phyloP scores from a whole-genome alignment of 2,329 filamentous ascomycete genomes.

The Aspergillus cejpii region DNA sequence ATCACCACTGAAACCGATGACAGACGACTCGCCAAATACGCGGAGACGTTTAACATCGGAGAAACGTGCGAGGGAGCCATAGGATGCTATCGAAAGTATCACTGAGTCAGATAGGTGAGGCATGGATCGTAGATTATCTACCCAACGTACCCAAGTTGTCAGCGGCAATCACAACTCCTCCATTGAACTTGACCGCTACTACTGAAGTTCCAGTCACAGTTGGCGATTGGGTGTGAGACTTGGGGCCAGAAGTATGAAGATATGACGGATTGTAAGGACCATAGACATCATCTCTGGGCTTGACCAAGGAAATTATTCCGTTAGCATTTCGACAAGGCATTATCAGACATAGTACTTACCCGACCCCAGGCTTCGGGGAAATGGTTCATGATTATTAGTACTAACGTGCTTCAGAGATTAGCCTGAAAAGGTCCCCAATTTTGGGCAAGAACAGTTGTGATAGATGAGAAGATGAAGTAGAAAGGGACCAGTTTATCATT shows the following conservation, averaged over 20 bases:
- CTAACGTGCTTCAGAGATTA: slow-evolving; percentile 1
- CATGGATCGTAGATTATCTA: neutral
- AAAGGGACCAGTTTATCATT: slow-evolving; percentile 8
- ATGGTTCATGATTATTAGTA: slow-evolving; percentile 53
- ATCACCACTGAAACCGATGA: slow-evolving; percentile 93
- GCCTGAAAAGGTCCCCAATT: neutral
- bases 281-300: slow-evolving; percentile 98
- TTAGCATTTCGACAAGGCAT: slow-evolving; percentile 4
- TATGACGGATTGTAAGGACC: slow-evolving; percentile 85
- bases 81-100: slow-evolving; percentile 62
- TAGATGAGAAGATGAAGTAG: slow-evolving; percentile 1
- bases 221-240: slow-evolving; percentile 81
- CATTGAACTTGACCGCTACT: slow-evolving; percentile 88
- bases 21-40: slow-evolving; percentile 72
- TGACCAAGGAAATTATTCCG: slow-evolving; percentile 34
- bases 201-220: slow-evolving; percentile 97
- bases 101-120: slow-evolving; percentile 11
- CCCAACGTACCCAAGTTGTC: slow-evolving; percentile 75
- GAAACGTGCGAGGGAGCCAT: slow-evolving; percentile 94
- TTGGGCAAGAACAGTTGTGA: neutral
- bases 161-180: slow-evolving; percentile 91
- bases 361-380: slow-evolving; percentile 60
- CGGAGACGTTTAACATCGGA: slow-evolving; percentile 93
- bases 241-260: slow-evolving; percentile 63
- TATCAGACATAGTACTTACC: slow-evolving; percentile 35